Evolutionary conservation across 352 stramenopile species (phyloP).

Genomic region (Phytophthora rubi): DNA sequence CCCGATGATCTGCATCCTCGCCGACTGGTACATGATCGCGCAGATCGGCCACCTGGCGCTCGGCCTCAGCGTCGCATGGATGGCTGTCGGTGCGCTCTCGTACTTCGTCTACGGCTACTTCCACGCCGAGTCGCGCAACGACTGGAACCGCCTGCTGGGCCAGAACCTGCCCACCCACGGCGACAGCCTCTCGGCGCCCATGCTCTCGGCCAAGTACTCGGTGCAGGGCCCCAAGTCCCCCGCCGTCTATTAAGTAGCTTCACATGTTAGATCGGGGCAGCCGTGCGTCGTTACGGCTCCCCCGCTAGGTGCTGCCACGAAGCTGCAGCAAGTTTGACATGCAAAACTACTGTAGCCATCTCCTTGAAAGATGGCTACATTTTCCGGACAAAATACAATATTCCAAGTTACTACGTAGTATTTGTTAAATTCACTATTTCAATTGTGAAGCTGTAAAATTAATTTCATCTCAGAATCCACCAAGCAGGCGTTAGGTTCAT

Average conservation of each 20-base stretch:
- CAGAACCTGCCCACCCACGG: constrained; percentile 39
- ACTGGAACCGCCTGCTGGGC: constrained; percentile 51
- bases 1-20: constrained; percentile 55
- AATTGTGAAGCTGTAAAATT: too few relatives aligned
- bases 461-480: constrained; percentile 8
- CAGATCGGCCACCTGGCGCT: constrained; percentile 53
- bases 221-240: constrained; percentile 37
- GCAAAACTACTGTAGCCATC: neutral
- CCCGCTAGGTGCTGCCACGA: constrained; percentile 15
- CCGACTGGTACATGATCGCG: constrained; percentile 73
- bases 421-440: too few relatives aligned
- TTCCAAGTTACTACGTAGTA: too few relatives aligned
- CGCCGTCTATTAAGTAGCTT: constrained; percentile 25
- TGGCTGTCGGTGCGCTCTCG: constrained; percentile 50
- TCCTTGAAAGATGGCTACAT: neutral
- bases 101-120: constrained; percentile 71
- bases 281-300: constrained; percentile 6
- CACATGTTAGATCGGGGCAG: constrained; percentile 25
- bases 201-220: constrained; percentile 42
- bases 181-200: constrained; percentile 39
- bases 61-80: constrained; percentile 49
- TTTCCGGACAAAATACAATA: neutral
- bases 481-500: constrained; percentile 4
- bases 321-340: constrained; percentile 8
- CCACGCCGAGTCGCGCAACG: constrained; percentile 45